Evolutionary conservation across 1,284 basidiomycete species (phyloP).

Genomic region (Melampsora americana): DNA sequence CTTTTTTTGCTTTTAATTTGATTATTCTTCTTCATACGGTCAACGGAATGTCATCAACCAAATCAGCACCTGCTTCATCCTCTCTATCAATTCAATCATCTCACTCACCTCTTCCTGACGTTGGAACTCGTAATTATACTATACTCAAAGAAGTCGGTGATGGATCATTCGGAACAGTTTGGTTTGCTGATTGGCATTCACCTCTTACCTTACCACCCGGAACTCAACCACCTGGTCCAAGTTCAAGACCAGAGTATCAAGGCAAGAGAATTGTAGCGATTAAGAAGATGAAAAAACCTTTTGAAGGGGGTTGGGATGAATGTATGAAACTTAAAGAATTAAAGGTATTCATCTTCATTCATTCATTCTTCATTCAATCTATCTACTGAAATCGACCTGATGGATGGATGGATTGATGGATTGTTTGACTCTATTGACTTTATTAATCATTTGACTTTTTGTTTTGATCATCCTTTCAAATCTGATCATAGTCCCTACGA

Average conservation of each 20-base stretch:
- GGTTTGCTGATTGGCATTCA: slow-evolving; percentile 98
- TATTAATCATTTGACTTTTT: neutral
- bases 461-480: neutral
- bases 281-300: slow-evolving; percentile 96
- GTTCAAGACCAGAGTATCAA: slow-evolving; percentile 83
- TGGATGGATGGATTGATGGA: too few relatives aligned
- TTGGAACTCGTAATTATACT: slow-evolving; percentile 56
- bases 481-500: slow-evolving; percentile 72
- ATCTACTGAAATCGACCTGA: slow-evolving; percentile 52
- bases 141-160: slow-evolving; percentile 84
- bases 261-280: slow-evolving; percentile 93
- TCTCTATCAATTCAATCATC: neutral
- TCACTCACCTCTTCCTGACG: slow-evolving; percentile 17
- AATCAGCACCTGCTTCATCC: neutral
- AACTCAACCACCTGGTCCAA: slow-evolving; percentile 68
- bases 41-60: slow-evolving; percentile 12
- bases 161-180: slow-evolving; percentile 95
- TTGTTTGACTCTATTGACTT: slow-evolving; percentile 8
- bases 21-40: neutral
- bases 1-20: too few relatives aligned
- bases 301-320: slow-evolving; percentile 96
- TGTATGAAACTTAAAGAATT: slow-evolving; percentile 93
- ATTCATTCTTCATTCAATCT: neutral
- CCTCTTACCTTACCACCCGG: slow-evolving; percentile 64
- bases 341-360: slow-evolving; percentile 62